phyloP scores from a whole-genome alignment of 2,329 filamentous ascomycete species.

The Trichoderma sp. region DNA sequence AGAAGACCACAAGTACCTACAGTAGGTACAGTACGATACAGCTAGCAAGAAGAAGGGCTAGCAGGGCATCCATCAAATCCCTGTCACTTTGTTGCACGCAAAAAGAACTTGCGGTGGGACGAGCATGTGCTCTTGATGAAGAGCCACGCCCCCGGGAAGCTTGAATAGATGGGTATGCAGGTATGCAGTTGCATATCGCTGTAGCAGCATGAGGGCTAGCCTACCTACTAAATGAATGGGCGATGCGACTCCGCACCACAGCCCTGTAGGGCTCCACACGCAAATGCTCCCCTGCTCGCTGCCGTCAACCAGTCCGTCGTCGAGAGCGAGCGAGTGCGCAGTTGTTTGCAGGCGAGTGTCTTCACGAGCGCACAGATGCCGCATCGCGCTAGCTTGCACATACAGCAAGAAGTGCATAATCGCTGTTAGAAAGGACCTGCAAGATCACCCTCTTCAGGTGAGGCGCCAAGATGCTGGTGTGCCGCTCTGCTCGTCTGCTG shows the following conservation, averaged over 20 bases:
- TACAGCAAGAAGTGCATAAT: background rate
- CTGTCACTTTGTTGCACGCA: too few species aligned
- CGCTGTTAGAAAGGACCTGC: slow-evolving; percentile 9
- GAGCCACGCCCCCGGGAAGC: slow-evolving; percentile 19
- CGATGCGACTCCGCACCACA: slow-evolving; percentile 23
- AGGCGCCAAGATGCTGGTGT: background rate
- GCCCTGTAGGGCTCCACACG: slow-evolving; percentile 25
- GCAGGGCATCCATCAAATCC: background rate
- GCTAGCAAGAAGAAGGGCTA: background rate
- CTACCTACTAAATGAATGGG: slow-evolving; percentile 5
- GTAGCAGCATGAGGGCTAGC: background rate
- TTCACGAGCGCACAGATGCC: background rate
- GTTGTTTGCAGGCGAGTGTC: background rate
- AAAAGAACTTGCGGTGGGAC: background rate
- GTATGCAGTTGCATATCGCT: background rate
- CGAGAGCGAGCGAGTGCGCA: too few species aligned
- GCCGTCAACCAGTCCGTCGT: too few species aligned
- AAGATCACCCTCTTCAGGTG: background rate
- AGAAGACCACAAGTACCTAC: background rate
- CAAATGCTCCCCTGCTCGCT: background rate
- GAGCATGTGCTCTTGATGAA: slow-evolving; percentile 26
- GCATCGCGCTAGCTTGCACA: background rate
- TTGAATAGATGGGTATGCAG: background rate
- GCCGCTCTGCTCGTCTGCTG: background rate
- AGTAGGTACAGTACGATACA: too few species aligned